Conservation (phyloP, 73 alveolate species). For the Blepharisma japonicum region DNA sequence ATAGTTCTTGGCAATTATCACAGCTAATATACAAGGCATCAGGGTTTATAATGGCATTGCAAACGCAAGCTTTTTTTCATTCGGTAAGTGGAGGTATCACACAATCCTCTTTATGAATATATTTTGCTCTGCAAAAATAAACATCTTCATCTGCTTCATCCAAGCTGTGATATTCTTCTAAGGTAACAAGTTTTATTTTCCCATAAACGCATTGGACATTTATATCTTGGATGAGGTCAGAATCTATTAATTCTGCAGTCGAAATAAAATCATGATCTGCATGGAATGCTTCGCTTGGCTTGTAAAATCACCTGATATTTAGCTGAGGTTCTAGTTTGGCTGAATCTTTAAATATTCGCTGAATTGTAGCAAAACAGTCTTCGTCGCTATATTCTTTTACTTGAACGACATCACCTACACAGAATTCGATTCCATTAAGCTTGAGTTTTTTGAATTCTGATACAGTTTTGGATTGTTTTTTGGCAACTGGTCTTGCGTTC, state of each 20-base stretch:
- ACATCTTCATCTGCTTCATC: constrained; percentile 66
- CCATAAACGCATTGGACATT: constrained; percentile 19
- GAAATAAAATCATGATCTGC: background rate
- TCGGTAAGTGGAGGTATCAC: constrained; percentile 77
- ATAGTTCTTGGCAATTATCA: constrained; percentile 83
- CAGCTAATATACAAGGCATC: constrained; percentile 81
- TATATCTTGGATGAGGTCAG: constrained; percentile 28
- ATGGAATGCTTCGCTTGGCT: constrained; percentile 11
- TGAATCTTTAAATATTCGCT: background rate
- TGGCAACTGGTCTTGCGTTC: too few relatives aligned
- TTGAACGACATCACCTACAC: constrained; percentile 28
- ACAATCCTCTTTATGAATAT: constrained; percentile 55
- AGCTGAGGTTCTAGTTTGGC: background rate
- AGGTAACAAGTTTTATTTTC: constrained; percentile 63
- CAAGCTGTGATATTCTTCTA: constrained; percentile 76
- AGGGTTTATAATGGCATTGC: constrained; percentile 86
- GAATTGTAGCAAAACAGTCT: background rate
- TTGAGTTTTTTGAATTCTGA: constrained; percentile 5
- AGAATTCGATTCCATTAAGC: background rate
- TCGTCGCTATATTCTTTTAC: constrained; percentile 14
- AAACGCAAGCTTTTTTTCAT: constrained; percentile 82
- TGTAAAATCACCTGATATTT: constrained; percentile 18
- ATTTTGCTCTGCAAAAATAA: constrained; percentile 78
- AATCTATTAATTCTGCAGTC: constrained; percentile 5
- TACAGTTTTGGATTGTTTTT: background rate